Base-by-base conservation (phyloP, 345 rosid genomes). In the Citrus hindsii region DNA sequence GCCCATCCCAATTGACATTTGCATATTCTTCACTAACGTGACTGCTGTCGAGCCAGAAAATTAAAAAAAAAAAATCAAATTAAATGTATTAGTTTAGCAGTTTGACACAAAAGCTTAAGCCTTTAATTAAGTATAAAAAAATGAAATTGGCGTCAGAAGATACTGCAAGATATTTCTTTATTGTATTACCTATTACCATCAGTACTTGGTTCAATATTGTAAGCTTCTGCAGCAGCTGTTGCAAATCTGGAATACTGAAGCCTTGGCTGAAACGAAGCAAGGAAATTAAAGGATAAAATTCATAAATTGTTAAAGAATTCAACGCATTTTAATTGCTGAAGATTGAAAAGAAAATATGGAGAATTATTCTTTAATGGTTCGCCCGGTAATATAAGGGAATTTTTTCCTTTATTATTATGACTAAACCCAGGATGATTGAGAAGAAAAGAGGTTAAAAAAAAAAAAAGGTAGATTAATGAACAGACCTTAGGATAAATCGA, bases 1-100 rank as follows among this genome's bases (percentile, higher is more conserved):
- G 80, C 28, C 78, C 62, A 19, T 88, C 89, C 89, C 87, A 84
- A 27, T 88, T 74, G 30, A 83, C 51, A 53, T 84, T 9, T 0
- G 80, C 73, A 65, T 51, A 66, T 75, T 75, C 63, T 35, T 3
- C 70, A 19, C 48, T 64, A 0, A 6, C 46, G 4, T 75, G 46
- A 35, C 60, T 64, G 46, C 58, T 53, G 22, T 51, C 58, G 6
- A 53, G 7, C 22, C 56, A 51, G 6, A 18, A 3, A 51, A 51
- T 4, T 0, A 0, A 4, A 51, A 14, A 14, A 28, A 32, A 18
- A 53, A 16, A 18, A 53, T 53, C 1, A 53, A 18, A 53, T 53
- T 53, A 16, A 51, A 51, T 51, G 18, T 13, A 46, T 12, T 12
- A 1, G 51, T 46, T 46, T 46, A 46, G 51, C 0, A 46, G 58